These are phyloP conservation scores for Parasitella parasitica DNA, from an alignment of 371 early-diverging fungal species.

Conservation along the genomic window DNA sequence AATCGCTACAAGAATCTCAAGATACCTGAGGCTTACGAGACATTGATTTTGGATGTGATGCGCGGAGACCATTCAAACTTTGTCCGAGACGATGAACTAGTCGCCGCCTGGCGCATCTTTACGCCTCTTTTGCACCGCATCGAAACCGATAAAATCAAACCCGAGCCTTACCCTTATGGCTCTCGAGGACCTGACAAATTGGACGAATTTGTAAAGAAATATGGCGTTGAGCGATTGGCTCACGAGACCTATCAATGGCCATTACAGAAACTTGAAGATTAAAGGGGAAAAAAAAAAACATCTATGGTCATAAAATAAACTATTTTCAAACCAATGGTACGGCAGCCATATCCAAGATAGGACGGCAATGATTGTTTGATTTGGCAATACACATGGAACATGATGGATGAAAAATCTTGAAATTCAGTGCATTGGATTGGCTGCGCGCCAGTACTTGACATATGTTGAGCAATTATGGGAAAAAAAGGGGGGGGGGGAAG, in stretches of 20 bases:
- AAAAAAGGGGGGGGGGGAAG: not conserved
- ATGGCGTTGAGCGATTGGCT: conserved; percentile 46
- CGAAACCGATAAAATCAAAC: conserved; percentile 69
- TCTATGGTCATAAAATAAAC: not conserved
- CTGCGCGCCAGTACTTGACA: not conserved
- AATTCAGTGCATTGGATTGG: too few species aligned
- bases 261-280: conserved; percentile 13
- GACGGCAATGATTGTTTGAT: not conserved
- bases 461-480: not conserved
- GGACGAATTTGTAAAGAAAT: conserved; percentile 68
- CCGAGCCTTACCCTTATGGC: conserved; percentile 83
- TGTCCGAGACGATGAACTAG: conserved; percentile 94
- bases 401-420: not conserved
- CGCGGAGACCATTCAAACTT: conserved; percentile 94
- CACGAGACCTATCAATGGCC: conserved; percentile 28
- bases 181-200: conserved; percentile 82
- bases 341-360: not conserved
- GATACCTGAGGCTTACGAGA: conserved; percentile 97
- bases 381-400: not conserved
- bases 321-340: not conserved
- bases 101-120: conserved; percentile 96
- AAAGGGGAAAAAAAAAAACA: not conserved
- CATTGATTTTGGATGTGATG: conserved; percentile 86
- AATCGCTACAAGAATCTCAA: conserved; percentile 78
- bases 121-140: conserved; percentile 92